Evolutionary conservation across 2,329 filamentous ascomycete species (phyloP).

Genomic region (Cladosporium sphaerospermum): DNA sequence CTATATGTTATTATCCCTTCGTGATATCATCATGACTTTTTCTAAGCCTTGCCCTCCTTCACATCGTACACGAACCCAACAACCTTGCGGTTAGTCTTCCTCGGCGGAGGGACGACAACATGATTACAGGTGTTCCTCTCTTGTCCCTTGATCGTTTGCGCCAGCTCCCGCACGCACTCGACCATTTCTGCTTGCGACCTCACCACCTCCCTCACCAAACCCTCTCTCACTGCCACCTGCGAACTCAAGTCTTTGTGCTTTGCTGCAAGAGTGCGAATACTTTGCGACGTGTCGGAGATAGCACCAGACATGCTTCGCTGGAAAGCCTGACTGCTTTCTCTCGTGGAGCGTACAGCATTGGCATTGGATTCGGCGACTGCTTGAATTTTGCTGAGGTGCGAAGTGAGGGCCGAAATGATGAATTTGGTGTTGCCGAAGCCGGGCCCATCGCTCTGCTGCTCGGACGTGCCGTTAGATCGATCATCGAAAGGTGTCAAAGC

Average conservation of each 20-base stretch:
- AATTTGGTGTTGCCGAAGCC: constrained; percentile 22
- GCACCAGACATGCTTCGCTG: constrained; percentile 10
- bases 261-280: constrained; percentile 6
- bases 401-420: constrained; percentile 23
- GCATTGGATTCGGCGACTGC: constrained; percentile 25
- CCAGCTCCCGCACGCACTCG: constrained; percentile 19
- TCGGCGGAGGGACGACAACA: constrained; percentile 26
- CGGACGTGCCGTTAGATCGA: background rate
- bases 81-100: constrained; percentile 27
- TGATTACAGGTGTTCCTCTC: constrained; percentile 21
- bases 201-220: constrained; percentile 24
- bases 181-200: constrained; percentile 20
- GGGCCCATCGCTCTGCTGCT: constrained; percentile 5
- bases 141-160: constrained; percentile 18
- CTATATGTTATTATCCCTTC: no score
- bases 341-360: constrained; percentile 17
- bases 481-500: constrained; percentile 6
- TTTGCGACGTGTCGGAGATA: constrained; percentile 12
- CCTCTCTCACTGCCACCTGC: constrained; percentile 19
- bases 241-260: constrained; percentile 12
- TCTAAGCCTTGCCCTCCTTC: constrained; percentile 9
- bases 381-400: constrained; percentile 26
- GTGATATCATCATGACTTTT: no score
- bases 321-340: constrained; percentile 13
- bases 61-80: constrained; percentile 29